Percentiles rank a stretch among this genome's conserved stretches.
Conservation (phyloP, 148 eudicot genomes). For the Rheum nobile region DNA sequence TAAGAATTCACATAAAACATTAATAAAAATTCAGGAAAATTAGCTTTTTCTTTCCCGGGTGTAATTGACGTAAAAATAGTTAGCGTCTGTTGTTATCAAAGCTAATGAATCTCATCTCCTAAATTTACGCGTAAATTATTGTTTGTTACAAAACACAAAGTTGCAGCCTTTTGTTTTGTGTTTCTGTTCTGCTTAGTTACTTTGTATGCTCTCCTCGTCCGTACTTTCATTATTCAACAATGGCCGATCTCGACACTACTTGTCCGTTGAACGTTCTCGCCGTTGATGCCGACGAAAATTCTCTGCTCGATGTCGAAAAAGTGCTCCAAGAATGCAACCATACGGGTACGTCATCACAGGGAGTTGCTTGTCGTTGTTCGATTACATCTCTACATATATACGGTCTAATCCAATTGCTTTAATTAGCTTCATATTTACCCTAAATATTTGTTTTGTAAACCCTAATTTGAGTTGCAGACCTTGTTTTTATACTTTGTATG, state of each 20-base stretch:
- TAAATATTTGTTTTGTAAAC: background rate
- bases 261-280: background rate
- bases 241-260: background rate
- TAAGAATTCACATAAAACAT: too few species aligned
- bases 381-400: too few species aligned
- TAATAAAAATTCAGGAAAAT: too few species aligned
- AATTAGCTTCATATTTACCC: background rate
- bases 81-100: too few species aligned
- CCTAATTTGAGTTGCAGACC: background rate
- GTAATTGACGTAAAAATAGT: too few species aligned
- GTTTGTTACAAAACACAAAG: background rate
- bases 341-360: constrained; percentile 1
- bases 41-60: too few species aligned
- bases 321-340: background rate
- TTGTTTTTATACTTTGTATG: too few species aligned
- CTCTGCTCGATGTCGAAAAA: background rate
- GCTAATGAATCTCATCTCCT: background rate
- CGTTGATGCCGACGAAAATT: background rate
- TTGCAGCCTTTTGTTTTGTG: too few species aligned
- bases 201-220: background rate
- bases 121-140: background rate
- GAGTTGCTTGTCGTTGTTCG: too few species aligned
- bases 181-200: background rate
- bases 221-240: background rate
- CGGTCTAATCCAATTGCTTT: too few species aligned